Evolutionary conservation across 306 rosid genomes (phyloP).

Genomic region (Trichosanthes cucumerina): DNA sequence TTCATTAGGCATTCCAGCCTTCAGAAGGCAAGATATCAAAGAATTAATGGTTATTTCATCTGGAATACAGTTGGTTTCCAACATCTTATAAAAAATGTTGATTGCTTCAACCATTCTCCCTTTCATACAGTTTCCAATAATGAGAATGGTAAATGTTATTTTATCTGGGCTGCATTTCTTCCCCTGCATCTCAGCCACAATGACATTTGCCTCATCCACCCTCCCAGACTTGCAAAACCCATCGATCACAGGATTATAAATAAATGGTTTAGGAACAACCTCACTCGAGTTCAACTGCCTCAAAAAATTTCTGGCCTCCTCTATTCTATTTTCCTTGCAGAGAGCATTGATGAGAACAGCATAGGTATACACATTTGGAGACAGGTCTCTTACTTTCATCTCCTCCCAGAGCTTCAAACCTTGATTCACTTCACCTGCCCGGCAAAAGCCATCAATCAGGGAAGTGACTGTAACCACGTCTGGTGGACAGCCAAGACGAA

Average conservation of each 20-base stretch:
- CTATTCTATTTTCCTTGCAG: slow-evolving; percentile 58
- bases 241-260: slow-evolving; percentile 73
- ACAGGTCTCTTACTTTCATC: slow-evolving; percentile 42
- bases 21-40: slow-evolving; percentile 60
- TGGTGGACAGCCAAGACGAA: slow-evolving; percentile 35
- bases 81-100: slow-evolving; percentile 57
- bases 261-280: slow-evolving; percentile 46
- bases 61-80: slow-evolving; percentile 51
- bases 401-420: slow-evolving; percentile 62
- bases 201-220: slow-evolving; percentile 63
- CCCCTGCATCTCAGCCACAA: slow-evolving; percentile 64
- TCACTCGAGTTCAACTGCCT: slow-evolving; percentile 36
- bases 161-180: slow-evolving; percentile 64
- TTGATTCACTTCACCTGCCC: slow-evolving; percentile 38
- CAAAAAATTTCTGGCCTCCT: slow-evolving; percentile 54
- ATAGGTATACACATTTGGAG: slow-evolving; percentile 52
- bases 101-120: slow-evolving; percentile 71
- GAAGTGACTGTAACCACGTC: slow-evolving; percentile 69
- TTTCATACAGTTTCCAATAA: slow-evolving; percentile 81
- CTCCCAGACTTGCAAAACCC: slow-evolving; percentile 81
- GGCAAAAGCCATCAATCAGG: slow-evolving; percentile 61
- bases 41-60: slow-evolving; percentile 53
- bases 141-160: slow-evolving; percentile 74
- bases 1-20: slow-evolving; percentile 78
- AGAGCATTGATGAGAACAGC: slow-evolving; percentile 61